These are phyloP conservation scores for Aspergillus udagawae DNA, from an alignment of 2,329 filamentous ascomycete species.

Conservation along the genomic window DNA sequence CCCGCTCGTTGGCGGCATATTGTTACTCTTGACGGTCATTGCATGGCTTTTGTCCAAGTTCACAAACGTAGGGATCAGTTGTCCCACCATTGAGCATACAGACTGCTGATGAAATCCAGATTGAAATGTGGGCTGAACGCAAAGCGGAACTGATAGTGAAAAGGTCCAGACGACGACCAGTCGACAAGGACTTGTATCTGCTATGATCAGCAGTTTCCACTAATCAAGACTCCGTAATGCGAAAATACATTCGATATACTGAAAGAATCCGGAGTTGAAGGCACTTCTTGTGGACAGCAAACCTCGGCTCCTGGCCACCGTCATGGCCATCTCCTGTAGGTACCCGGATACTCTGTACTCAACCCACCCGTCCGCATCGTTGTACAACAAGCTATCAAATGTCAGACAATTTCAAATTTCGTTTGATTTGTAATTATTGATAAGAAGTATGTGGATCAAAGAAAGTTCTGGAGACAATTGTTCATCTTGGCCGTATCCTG, in stretches of 20 bases:
- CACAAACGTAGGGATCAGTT: slow-evolving; percentile 3
- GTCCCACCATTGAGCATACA: background rate
- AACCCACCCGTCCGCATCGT: no score
- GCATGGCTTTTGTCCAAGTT: slow-evolving; percentile 10
- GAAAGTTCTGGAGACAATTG: background rate
- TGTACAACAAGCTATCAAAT: background rate
- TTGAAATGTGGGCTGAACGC: background rate
- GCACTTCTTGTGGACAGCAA: no score
- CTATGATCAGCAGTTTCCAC: background rate
- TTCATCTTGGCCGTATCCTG: background rate
- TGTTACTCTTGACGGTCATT: slow-evolving; percentile 5
- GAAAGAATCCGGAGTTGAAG: no score
- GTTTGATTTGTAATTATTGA: background rate
- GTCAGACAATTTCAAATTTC: background rate
- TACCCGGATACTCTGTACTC: no score
- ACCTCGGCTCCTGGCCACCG: no score
- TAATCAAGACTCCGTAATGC: background rate
- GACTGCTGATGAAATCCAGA: background rate
- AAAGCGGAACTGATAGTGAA: background rate
- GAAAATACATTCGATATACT: no score
- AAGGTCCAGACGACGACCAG: background rate
- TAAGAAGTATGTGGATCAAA: background rate
- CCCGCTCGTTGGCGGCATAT: slow-evolving; percentile 5
- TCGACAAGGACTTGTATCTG: background rate
- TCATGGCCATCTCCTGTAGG: no score